Evolutionary conservation across 164 flowering plant genomes (phyloP).

Genomic region (Taxillus chinensis): DNA sequence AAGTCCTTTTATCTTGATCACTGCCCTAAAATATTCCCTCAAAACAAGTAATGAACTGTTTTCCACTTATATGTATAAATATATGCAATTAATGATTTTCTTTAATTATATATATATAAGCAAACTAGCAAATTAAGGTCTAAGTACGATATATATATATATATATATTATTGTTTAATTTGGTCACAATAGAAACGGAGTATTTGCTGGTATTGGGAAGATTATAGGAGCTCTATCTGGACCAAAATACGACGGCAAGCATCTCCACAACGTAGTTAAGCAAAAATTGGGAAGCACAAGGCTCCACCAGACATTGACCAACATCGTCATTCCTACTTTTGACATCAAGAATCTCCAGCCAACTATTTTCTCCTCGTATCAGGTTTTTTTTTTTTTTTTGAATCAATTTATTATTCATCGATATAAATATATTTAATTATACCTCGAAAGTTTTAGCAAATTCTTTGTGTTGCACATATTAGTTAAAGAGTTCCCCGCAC

Average conservation of each 20-base stretch:
- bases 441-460: not conserved
- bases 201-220: too few relatives aligned
- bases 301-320: slow-evolving; percentile 27
- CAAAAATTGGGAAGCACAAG: slow-evolving; percentile 20
- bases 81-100: not conserved
- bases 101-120: too few relatives aligned
- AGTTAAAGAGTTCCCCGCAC: slow-evolving; percentile 20
- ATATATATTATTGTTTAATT: too few relatives aligned
- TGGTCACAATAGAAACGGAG: too few relatives aligned
- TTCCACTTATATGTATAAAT: too few relatives aligned
- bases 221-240: slow-evolving; percentile 1
- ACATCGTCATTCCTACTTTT: slow-evolving; percentile 35
- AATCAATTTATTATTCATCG: not conserved
- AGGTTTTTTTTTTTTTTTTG: slow-evolving; percentile 13
- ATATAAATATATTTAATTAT: not conserved
- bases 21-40: slow-evolving; percentile 4
- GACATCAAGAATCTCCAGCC: slow-evolving; percentile 40
- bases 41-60: slow-evolving; percentile 5
- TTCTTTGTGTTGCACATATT: not conserved
- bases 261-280: slow-evolving; percentile 19
- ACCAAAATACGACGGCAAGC: slow-evolving; percentile 28
- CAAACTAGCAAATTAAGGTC: too few relatives aligned
- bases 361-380: slow-evolving; percentile 27
- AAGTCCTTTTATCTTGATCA: slow-evolving; percentile 2
- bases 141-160: too few relatives aligned